A percentile compares a stretch with the other conserved stretches of the same genome.
Evolutionary conservation across 2,329 filamentous ascomycete species (phyloP).

Genomic region (Nannizzia gypsea): DNA sequence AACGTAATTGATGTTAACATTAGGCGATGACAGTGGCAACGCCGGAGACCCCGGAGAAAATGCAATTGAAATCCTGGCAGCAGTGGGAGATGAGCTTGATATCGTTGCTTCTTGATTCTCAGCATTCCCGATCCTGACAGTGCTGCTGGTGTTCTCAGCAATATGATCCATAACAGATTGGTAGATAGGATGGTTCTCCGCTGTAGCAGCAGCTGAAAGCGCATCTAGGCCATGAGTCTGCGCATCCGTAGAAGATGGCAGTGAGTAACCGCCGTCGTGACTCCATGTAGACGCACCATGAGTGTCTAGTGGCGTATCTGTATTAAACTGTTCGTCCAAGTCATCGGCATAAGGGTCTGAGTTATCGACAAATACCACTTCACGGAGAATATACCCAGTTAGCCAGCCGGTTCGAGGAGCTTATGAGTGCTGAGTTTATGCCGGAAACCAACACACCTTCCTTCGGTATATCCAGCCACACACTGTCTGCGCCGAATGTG

Average conservation of each 20-base stretch:
- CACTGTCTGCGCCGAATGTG: slow-evolving; percentile 48
- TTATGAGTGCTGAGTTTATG: not conserved
- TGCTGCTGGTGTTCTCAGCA: slow-evolving; percentile 18
- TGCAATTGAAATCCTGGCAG: slow-evolving; percentile 23
- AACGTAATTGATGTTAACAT: slow-evolving; percentile 45
- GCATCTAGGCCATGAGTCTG: slow-evolving; percentile 44
- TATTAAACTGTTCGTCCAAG: slow-evolving; percentile 26
- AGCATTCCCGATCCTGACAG: slow-evolving; percentile 15
- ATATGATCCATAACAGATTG: slow-evolving; percentile 12
- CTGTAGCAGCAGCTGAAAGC: slow-evolving; percentile 41
- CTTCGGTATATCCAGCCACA: slow-evolving; percentile 53
- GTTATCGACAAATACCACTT: slow-evolving; percentile 51
- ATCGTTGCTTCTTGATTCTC: slow-evolving; percentile 18
- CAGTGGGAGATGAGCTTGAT: slow-evolving; percentile 23
- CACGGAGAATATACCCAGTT: not conserved
- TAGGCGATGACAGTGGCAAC: slow-evolving; percentile 32
- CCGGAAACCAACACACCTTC: slow-evolving; percentile 31
- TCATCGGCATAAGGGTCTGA: slow-evolving; percentile 50
- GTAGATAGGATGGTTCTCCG: slow-evolving; percentile 24
- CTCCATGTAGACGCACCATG: slow-evolving; percentile 25
- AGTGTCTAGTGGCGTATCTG: slow-evolving; percentile 21
- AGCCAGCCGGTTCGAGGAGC: not conserved
- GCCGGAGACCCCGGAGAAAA: slow-evolving; percentile 31
- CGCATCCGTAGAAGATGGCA: slow-evolving; percentile 19
- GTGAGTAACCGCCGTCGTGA: slow-evolving; percentile 17